Percentiles rank a stretch among this genome's conserved stretches.
phyloP scores from a whole-genome alignment of 345 rosid genomes.

The Arabidopsis arenosa region DNA sequence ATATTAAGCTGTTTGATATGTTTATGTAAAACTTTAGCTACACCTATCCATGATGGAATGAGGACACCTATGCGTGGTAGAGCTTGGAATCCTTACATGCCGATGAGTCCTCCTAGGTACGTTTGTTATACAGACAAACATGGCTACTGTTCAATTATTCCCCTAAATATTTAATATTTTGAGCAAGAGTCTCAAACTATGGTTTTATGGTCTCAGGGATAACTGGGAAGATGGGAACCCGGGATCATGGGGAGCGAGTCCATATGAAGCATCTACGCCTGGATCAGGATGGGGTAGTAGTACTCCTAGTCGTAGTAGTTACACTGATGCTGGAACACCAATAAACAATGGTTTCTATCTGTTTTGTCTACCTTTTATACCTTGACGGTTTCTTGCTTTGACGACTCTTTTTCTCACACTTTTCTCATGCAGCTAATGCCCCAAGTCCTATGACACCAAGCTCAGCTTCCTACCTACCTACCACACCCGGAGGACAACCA shows the following conservation, averaged over 20 bases:
- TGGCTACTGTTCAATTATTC: neutral
- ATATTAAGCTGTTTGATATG: conserved; percentile 14
- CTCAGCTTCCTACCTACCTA: conserved; percentile 70
- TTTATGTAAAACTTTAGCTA: conserved; percentile 54
- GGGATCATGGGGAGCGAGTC: conserved; percentile 79
- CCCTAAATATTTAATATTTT: neutral
- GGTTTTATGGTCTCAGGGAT: conserved; percentile 52
- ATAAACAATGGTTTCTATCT: conserved; percentile 51
- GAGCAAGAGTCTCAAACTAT: neutral
- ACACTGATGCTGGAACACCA: conserved; percentile 81
- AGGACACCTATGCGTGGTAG: conserved; percentile 89
- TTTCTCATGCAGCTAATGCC: conserved; percentile 62
- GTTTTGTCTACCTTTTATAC: conserved; percentile 43
- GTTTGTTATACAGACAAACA: conserved; percentile 12
- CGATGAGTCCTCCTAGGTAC: conserved; percentile 87
- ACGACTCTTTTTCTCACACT: neutral
- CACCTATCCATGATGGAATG: conserved; percentile 97
- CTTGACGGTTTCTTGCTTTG: neutral
- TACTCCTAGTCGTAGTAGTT: conserved; percentile 79
- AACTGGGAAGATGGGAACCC: conserved; percentile 89
- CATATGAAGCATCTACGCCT: conserved; percentile 85
- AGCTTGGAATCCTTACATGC: conserved; percentile 91
- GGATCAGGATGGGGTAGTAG: conserved; percentile 71
- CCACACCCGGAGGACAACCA: conserved; percentile 91
- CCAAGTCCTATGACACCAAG: conserved; percentile 88